Base-by-base conservation (phyloP, 805 yeast species). In the Metschnikowia lunata region DNA sequence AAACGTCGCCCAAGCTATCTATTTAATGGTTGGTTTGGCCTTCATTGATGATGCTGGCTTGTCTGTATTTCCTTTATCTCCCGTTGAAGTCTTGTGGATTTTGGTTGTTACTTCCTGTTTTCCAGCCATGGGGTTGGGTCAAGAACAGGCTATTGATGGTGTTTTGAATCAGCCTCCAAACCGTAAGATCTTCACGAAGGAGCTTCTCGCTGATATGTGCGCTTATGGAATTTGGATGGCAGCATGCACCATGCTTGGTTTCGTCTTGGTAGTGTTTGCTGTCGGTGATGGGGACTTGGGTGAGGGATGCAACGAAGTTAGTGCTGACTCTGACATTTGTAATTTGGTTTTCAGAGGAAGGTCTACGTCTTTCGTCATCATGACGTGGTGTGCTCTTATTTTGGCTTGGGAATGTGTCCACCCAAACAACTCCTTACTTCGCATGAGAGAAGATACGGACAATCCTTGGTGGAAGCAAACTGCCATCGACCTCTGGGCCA, bases 41-140 rank as follows among this genome's bases (percentile, higher is more conserved):
- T 85, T 85, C 62, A 75, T 78, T 50, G 93, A 83, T 57, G 53
- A 64, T 0, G 66, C 76, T 32, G 82, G 78, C 2, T 72, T 70
- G 45, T 86, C 95, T 5, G 96, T 88, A 6, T 88, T 88, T 69
- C 90, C 91, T 39, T 71, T 85, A 46, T 76, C 88, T 40, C 58
- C 72, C 71, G 57, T 54, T 30, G 57, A 54, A 32, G 57, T 54
- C 8, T 52, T 54, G 48, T 54, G 57, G 57, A 50, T 54, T 33
- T 46, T 54, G 45, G 57, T 54, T n/a, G 49, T 54, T 26, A 54
- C 57, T 1, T 52, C 56, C 6, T 54, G 57, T 38, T 54, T 58
- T 40, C 56, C 55, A 1, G 60, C 61, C 32, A 57, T 56, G 54
- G 59, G 56, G 12, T 52, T 50, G 51, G 59, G 58, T 36, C 72